Evolutionary conservation across 2,329 filamentous ascomycete genomes (phyloP).

Genomic region (Colletotrichum cordylinicola): DNA sequence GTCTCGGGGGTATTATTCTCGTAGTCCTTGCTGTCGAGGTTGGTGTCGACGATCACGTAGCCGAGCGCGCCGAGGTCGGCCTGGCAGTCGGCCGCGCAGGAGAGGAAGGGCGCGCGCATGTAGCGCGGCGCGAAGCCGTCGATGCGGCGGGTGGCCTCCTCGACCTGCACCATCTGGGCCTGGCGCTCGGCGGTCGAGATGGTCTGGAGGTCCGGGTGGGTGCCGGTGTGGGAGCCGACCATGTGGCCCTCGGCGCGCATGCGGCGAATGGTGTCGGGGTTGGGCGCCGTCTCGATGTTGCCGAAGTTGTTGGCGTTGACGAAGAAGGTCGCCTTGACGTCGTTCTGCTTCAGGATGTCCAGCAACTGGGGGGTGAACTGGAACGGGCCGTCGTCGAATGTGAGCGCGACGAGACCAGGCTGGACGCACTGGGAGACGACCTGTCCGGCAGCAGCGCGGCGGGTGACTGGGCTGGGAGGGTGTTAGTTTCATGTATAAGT

Average conservation of each 20-base stretch:
- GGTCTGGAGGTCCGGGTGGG: conserved; percentile 47
- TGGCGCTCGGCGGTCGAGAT: conserved; percentile 37
- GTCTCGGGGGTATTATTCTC: conserved; percentile 53
- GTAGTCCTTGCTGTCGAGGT: conserved; percentile 68
- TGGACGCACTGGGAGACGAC: conserved; percentile 30
- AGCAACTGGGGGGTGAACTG: conserved; percentile 47
- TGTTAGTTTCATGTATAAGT: conserved; percentile 5
- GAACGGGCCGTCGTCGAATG: conserved; percentile 54
- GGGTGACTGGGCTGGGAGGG: neutral
- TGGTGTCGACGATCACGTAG: conserved; percentile 62
- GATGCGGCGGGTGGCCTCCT: conserved; percentile 48
- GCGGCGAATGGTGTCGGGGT: conserved; percentile 40
- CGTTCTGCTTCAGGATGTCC: conserved; percentile 35
- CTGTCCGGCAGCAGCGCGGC: conserved; percentile 7
- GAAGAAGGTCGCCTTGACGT: conserved; percentile 47
- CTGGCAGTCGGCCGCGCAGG: conserved; percentile 35
- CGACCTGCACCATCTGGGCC: conserved; percentile 48
- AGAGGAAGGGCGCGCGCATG: conserved; percentile 51
- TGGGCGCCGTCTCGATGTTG: conserved; percentile 46
- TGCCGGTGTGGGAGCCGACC: conserved; percentile 43
- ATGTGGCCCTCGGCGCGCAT: conserved; percentile 50
- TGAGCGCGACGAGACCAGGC: conserved; percentile 47
- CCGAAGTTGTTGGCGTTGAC: conserved; percentile 45
- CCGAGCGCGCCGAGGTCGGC: conserved; percentile 38
- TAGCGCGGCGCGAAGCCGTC: conserved; percentile 47